A percentile compares a stretch with the other conserved stretches of the same genome.
These are phyloP conservation scores for Trichoderma sp. DNA, from an alignment of 2,329 filamentous ascomycete genomes.

Conservation along the genomic window DNA sequence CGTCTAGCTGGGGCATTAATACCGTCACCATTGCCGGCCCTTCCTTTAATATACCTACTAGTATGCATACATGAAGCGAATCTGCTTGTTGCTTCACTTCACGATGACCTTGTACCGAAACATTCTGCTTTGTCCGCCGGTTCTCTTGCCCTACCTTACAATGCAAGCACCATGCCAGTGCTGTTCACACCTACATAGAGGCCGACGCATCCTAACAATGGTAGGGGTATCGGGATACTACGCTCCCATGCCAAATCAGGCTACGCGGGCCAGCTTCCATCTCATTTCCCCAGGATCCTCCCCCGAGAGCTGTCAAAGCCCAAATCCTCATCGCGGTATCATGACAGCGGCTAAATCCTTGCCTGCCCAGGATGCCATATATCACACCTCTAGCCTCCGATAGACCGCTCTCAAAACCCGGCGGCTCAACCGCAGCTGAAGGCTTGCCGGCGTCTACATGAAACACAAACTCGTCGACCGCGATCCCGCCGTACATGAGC, in stretches of 20 bases:
- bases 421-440: constrained; percentile 22
- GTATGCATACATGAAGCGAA: too few species aligned
- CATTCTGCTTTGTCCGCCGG: not conserved
- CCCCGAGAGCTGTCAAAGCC: too few species aligned
- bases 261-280: not conserved
- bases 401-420: constrained; percentile 24
- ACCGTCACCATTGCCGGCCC: too few species aligned
- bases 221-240: constrained; percentile 14
- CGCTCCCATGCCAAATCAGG: not conserved
- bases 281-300: not conserved
- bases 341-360: not conserved
- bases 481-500: constrained; percentile 30
- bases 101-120: not conserved
- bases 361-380: not conserved
- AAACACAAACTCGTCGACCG: constrained; percentile 31
- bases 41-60: not conserved
- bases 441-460: constrained; percentile 8
- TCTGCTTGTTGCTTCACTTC: too few species aligned
- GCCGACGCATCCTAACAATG: not conserved
- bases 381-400: not conserved
- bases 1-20: not conserved
- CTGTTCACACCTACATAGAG: not conserved
- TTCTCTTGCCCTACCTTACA: not conserved
- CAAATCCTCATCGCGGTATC: not conserved
- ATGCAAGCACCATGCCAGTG: not conserved